Evolutionary conservation across 2,329 filamentous ascomycete species (phyloP), one percentile per base, ranked within the genome.

Genomic region (Macrophomina pseudophaseolina): DNA sequence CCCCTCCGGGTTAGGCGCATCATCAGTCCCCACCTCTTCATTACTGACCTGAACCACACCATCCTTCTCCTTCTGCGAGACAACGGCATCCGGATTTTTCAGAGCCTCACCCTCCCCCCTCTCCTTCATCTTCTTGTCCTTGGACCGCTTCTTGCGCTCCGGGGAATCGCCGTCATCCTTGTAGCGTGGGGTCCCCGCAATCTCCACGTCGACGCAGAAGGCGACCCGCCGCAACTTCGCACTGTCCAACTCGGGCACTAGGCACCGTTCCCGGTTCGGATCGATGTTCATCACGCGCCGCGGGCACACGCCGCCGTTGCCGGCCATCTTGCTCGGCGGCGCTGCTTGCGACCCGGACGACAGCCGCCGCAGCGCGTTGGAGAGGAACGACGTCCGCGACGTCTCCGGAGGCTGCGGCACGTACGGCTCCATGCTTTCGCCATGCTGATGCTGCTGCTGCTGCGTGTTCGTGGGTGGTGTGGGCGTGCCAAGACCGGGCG

Each of bases 191-290:
- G 92, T 89, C 0, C 93, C 92, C 3, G 94, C 94, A 74, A 99
- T 97, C 78, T 99, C 95, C 4, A 99, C 94, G 74, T 99, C 95
- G 2, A 99, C 95, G 72, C 92, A 97, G 74, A 99, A 99, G 0
- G 94, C 91, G 0, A 99, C 95, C 64, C 93, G 88, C 64, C 93
- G 87, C 68, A 99, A 79, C 76, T 95, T 97, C 58, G 88, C 87
- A 73, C 90, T 88, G 70, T 93, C 89, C 54, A 99, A 83, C 71
- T 97, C 94, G 4, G 87, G 82, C 35, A 98, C 88, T 30, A 87
- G 85, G 76, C 93, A 97, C 70, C 95, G 84, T 74, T 94, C 89
- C 49, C 95, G 87, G 71, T 90, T 86, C 8, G 82, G 88, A 75
- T 98, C 93, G 52, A 97, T 85, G 74, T 99, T 99, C 81, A 98